A percentile compares a stretch with the other conserved stretches of the same genome.
These are phyloP conservation scores for Citrullus amarus DNA, from an alignment of 306 rosid genomes.

Conservation along the genomic window DNA sequence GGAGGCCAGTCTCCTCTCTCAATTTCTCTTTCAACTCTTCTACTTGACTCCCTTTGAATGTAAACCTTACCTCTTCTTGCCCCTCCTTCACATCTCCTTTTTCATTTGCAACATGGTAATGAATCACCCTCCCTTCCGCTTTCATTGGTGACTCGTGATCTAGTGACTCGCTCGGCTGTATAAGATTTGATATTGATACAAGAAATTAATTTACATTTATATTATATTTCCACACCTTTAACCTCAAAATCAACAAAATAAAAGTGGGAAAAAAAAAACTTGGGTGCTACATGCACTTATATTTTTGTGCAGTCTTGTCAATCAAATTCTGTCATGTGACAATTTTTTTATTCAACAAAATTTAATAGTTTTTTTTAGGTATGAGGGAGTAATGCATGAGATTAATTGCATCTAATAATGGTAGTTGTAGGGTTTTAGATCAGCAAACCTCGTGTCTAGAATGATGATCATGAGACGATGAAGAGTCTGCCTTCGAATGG, in stretches of 20 bases:
- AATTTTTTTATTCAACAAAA: too few species aligned
- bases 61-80: conserved; percentile 26
- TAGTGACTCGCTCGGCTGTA: conserved; percentile 8
- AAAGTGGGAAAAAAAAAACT: too few species aligned
- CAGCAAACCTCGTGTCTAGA: conserved; percentile 27
- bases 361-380: too few species aligned
- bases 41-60: conserved; percentile 47
- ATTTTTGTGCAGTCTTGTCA: too few species aligned
- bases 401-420: too few species aligned
- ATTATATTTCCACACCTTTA: too few species aligned
- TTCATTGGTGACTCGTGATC: conserved; percentile 19
- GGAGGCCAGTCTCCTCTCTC: conserved; percentile 38
- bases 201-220: background rate
- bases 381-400: too few species aligned
- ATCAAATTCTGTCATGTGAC: too few species aligned
- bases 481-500: conserved; percentile 21
- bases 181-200: background rate
- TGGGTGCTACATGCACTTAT: too few species aligned
- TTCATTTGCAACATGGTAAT: conserved; percentile 45
- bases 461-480: conserved; percentile 13
- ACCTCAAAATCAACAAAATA: background rate
- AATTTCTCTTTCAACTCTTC: conserved; percentile 39
- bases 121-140: conserved; percentile 47
- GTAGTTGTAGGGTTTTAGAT: background rate
- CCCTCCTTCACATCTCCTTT: conserved; percentile 33